Base-by-base conservation (phyloP, 2,329 filamentous ascomycete genomes). In the Didymella exigua region DNA sequence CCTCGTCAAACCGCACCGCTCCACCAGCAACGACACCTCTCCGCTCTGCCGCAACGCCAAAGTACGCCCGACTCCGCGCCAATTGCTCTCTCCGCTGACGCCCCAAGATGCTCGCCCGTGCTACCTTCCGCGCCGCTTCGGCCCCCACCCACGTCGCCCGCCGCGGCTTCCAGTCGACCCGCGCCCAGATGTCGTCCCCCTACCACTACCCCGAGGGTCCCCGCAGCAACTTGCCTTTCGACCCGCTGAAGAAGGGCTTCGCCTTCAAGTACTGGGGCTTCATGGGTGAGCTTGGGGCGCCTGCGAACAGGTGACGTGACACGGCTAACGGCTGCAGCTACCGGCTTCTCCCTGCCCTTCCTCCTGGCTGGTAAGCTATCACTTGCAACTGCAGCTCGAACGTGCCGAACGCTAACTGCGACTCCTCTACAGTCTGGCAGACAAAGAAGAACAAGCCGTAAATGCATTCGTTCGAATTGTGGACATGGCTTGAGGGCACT, bases 181-280 rank as follows among this genome's bases (percentile, higher is more conserved):
- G 91, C 74, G 80, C 89, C 76, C 91, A 90, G 78, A 81, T 96
- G 76, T 86, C 84, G 71, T 96, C 91, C 76, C 93, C 93, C 63
- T 97, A 96, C 88, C 95, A 99, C 85, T 99, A 99, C 84, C 89
- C 93, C 70, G 93, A 98, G 83, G 95, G 93, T 65, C 90, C 93
- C 74, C 89, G 91, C 80, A 88, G 85, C 83, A 98, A 97, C 86
- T 81, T 99, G 66, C 95, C 95, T 66, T 99, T 99, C 87, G 96
- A 99, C 85, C 90, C 95, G 67, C 84, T 91, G 81, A 93, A 88
- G 76, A 90, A 87, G 81, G 89, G 84, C 81, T 99, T 99, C 77
- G 85, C 82, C 65, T 60, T 91, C 68, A 84, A 88, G 79, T 99
- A 89, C 87, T 96, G 91, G 89, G 75, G 76, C 61, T 95, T 90